Conservation (phyloP, 257 asterid species). For the Ligustrum vulgare region DNA sequence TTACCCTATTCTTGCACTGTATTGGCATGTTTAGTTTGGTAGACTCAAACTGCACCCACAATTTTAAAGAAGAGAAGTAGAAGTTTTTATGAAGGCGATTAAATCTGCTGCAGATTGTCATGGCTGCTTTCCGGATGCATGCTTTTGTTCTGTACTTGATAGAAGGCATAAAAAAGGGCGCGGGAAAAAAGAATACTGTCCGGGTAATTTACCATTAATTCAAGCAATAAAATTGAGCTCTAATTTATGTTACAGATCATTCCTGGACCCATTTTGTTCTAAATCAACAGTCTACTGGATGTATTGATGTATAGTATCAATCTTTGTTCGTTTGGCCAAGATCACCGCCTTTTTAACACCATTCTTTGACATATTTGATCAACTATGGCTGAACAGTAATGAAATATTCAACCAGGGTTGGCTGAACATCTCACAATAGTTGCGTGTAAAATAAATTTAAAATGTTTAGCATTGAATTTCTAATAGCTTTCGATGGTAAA, state of each 20-base stretch:
- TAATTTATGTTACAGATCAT: neutral
- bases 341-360: too few relatives aligned
- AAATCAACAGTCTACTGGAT: too few relatives aligned
- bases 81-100: neutral
- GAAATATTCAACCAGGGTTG: neutral
- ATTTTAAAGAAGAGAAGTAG: neutral
- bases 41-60: neutral
- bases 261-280: neutral
- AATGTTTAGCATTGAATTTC: neutral
- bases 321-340: too few relatives aligned
- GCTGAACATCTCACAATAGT: neutral
- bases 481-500: too few relatives aligned
- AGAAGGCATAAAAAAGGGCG: neutral
- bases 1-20: neutral
- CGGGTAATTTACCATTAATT: neutral
- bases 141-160: neutral
- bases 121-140: neutral
- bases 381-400: neutral
- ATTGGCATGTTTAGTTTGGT: neutral
- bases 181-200: neutral
- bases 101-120: neutral
- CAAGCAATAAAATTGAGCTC: neutral
- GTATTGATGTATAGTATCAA: too few relatives aligned
- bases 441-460: neutral
- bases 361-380: neutral